Base-by-base conservation (phyloP, 768 basidiomycete species). In the Crepidotus variabilis region DNA sequence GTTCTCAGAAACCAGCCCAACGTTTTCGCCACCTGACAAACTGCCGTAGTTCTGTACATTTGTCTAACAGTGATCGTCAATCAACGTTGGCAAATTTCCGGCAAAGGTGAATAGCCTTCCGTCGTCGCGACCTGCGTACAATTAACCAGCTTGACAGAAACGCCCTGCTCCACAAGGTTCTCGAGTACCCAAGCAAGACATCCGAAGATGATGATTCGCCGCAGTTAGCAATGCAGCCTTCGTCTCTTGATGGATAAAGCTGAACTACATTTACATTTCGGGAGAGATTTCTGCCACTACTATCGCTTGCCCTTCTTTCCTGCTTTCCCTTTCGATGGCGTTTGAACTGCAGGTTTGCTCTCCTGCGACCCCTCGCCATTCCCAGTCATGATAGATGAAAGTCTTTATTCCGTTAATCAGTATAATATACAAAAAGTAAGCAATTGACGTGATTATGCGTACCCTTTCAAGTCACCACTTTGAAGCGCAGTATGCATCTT, bases 401-500 rank as follows among this genome's bases (percentile, higher is more conserved):
- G 50, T 7, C 66, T 69, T 51, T 21, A 47, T 20, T 48, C 34
- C 18, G 33, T 5, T 11, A 45, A 35, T 28, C 20, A 48, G 18
- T 28, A 28, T 28, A 54, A 32, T 9, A 11, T 46, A 36, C 20
- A 23, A 21, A 2, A 32, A 23, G 22, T 22, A 46, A 21, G 24
- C 13, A 28, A 28, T 3, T 28, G 28, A 10, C 13, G 18, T 24
- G 50, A 50, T 32, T 20, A 56, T 33, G 61, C 64, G 22, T 69
- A 87, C 85, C 85, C 80, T 13, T 79, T 83, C 59, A 84, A 60
- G 60, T 88, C 85, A 16, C 85, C 86, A 51, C 69, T 81, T 43
- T 81, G 76, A 36, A 87, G 60, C 1, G 85, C 80, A 35, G 66
- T 74, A n/a, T 75, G 65, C 63, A 85, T 70, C 67, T 78, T 84